Evolutionary conservation across 192 early-diverging fungal species (phyloP).

Genomic region (Coemansia aciculifera): DNA sequence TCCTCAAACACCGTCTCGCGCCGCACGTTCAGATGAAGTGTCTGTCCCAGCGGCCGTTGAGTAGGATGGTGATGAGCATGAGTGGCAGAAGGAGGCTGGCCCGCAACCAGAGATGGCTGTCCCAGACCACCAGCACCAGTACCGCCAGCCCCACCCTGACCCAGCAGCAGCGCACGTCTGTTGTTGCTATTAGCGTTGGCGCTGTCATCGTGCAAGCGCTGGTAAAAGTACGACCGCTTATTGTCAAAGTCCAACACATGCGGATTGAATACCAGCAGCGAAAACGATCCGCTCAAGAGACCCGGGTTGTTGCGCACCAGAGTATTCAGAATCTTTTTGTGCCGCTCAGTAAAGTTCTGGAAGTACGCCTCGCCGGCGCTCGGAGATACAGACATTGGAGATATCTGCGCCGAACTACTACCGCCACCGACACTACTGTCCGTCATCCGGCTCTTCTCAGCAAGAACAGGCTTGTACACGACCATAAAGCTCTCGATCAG

Average conservation of each 20-base stretch:
- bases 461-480: constrained; percentile 87
- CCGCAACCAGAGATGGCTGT: constrained; percentile 2
- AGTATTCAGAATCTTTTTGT: constrained; percentile 94
- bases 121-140: constrained; percentile 5
- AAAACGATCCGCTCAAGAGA: constrained; percentile 95
- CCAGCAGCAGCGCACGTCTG: neutral
- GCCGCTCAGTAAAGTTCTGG: constrained; percentile 85
- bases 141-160: neutral
- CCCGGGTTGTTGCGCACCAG: constrained; percentile 98
- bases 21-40: constrained; percentile 86
- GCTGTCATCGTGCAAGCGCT: constrained; percentile 88
- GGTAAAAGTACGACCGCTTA: constrained; percentile 96
- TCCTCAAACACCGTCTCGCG: constrained; percentile 95
- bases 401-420: constrained; percentile 25
- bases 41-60: constrained; percentile 42
- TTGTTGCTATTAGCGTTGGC: neutral
- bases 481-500: constrained; percentile 98
- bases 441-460: constrained; percentile 27
- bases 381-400: constrained; percentile 15
- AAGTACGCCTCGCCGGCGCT: constrained; percentile 67
- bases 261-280: constrained; percentile 93
- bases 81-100: neutral
- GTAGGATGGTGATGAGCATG: neutral
- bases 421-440: constrained; percentile 12
- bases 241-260: constrained; percentile 99